Percentiles rank a stretch among this genome's conserved stretches.
Evolutionary conservation across 2,329 filamentous ascomycete genomes (phyloP).

Genomic region (Aspergillus fumigatiaffinis): DNA sequence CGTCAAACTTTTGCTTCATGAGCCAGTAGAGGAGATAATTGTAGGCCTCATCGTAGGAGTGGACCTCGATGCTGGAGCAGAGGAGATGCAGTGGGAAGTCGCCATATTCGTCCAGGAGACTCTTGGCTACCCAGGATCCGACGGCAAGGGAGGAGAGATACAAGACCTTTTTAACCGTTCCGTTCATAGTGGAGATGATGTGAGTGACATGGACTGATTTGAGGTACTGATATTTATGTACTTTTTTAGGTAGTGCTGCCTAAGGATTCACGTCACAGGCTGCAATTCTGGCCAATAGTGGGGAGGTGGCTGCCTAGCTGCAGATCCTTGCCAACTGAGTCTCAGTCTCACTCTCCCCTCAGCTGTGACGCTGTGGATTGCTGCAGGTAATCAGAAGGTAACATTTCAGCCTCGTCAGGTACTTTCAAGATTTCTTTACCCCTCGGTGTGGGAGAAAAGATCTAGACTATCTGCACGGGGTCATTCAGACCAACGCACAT

Average conservation of each 20-base stretch:
- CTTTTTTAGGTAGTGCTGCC: not conserved
- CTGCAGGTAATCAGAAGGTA: too few relatives aligned
- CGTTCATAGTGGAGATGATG: not conserved
- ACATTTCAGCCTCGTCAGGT: too few relatives aligned
- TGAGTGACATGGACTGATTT: too few relatives aligned
- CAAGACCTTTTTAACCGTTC: not conserved
- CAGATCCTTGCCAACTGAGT: not conserved
- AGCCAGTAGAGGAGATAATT: slow-evolving; percentile 6
- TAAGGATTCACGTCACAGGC: not conserved
- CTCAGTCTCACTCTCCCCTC: not conserved
- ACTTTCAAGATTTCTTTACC: too few relatives aligned
- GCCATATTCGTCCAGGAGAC: not conserved
- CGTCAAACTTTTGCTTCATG: slow-evolving; percentile 1
- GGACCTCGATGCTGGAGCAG: slow-evolving; percentile 5
- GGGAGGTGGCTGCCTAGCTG: not conserved
- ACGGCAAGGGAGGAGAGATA: slow-evolving; percentile 5
- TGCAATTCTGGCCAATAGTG: not conserved
- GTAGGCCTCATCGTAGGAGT: slow-evolving; percentile 5
- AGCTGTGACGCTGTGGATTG: too few relatives aligned
- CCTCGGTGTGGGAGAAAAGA: too few relatives aligned
- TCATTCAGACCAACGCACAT: too few relatives aligned
- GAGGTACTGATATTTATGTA: too few relatives aligned
- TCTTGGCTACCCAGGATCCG: slow-evolving; percentile 3
- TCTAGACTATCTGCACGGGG: too few relatives aligned
- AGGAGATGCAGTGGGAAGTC: not conserved